Evolutionary conservation across 2,329 filamentous ascomycete genomes (phyloP), one percentile per base, ranked within the genome.

Genomic region (Pezicula radicicola): DNA sequence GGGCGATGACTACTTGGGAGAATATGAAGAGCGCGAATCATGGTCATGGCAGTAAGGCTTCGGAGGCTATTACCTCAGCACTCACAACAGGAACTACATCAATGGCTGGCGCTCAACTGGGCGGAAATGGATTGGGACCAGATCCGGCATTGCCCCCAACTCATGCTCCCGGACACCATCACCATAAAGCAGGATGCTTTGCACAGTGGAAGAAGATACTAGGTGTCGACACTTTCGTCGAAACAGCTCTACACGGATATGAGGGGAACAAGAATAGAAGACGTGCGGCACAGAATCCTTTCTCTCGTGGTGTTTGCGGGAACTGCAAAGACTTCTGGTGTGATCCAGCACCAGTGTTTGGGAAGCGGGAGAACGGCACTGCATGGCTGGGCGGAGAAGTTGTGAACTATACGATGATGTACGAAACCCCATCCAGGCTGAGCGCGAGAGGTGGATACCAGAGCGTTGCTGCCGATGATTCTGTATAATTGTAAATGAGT

Each of bases 261-360:
- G 76, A 76, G 3, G 70, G 72, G 21, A 70, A 75, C 68, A 74
- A 77, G 66, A 74, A 76, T 59, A 49, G 71, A 61, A 66, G 54
- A 71, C 77, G 75, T 60, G 72, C 78, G 57, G 76, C 77, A 13
- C 57, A 58, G 51, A 99, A 97, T 67, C 92, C 92, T 0, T 99
- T 93, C 69, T 93, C 85, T 52, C 79, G 85, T 30, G 94, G 94
- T 7, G 78, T 91, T 37, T 62, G 95, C n/a, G 81, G 85, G 53
- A 99, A 99, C 67, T 99, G 94, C 71, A 87, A 83, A 59, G 95
- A 99, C 70, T 99, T 99, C 68, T 97, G 92, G 91, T 93, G 89
- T 63, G 94, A 97, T 66, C 84, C 89, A 2, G 86, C 89, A 2
- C 88, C 93, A 0, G 69, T 96, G 16, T 93, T 96, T 67, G 84